Percentiles rank a stretch among this genome's conserved stretches.
Conservation (phyloP, 225 moss, liverwort and hornwort genomes). For the Anthoceros angustus region DNA sequence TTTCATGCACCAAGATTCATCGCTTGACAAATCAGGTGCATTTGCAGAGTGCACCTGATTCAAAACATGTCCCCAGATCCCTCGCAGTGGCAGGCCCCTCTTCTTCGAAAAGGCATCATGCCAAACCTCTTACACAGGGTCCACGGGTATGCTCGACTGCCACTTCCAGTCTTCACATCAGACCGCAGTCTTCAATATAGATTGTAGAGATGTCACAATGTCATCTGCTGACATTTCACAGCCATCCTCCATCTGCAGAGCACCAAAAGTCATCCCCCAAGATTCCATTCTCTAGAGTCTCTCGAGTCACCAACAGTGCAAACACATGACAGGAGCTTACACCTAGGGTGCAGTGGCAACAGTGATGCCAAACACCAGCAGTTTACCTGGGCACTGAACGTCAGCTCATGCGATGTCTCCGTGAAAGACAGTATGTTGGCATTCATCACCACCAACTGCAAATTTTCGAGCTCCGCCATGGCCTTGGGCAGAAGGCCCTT, state of each 20-base stretch:
- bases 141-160: too few species aligned
- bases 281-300: too few species aligned
- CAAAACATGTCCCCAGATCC: background rate
- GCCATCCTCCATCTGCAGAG: slow-evolving; percentile 50
- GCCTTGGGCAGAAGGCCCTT: slow-evolving; percentile 64
- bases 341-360: too few species aligned
- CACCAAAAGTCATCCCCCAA: background rate
- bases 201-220: slow-evolving; percentile 52
- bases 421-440: slow-evolving; percentile 85
- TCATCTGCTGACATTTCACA: slow-evolving; percentile 66
- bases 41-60: too few species aligned
- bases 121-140: too few species aligned
- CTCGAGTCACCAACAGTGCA: background rate
- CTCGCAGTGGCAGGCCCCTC: background rate
- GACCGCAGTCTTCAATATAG: slow-evolving; percentile 50
- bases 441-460: slow-evolving; percentile 62
- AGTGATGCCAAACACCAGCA: background rate
- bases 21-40: too few species aligned
- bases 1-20: too few species aligned
- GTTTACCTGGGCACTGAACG: slow-evolving; percentile 70
- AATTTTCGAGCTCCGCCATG: slow-evolving; percentile 62
- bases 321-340: background rate
- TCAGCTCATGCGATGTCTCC: slow-evolving; percentile 50
- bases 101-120: background rate
- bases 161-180: slow-evolving; percentile 16